A percentile compares a stretch with the other conserved stretches of the same genome.
Evolutionary conservation across 1,284 basidiomycete species (phyloP).

Genomic region (Malassezia brasiliensis): DNA sequence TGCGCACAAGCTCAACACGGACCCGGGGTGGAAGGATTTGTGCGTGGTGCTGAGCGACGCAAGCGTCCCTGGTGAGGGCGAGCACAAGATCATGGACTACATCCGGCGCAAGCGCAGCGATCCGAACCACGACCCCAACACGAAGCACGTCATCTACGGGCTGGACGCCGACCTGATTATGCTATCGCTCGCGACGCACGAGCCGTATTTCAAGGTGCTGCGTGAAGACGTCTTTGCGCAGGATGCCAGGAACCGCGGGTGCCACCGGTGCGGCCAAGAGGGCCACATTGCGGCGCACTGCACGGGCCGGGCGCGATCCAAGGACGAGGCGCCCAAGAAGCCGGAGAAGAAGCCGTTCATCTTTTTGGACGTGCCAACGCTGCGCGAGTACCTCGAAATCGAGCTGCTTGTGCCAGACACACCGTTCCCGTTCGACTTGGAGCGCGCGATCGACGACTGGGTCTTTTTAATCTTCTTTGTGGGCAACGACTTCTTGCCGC

Average conservation of each 20-base stretch:
- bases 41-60: constrained; percentile 94
- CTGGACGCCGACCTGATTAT: constrained; percentile 98
- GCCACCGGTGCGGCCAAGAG: constrained; percentile 82
- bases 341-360: constrained; percentile 83
- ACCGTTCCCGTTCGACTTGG: constrained; percentile 83
- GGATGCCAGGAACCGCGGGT: constrained; percentile 54
- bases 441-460: constrained; percentile 98
- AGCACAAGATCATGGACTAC: constrained; percentile 99
- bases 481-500: constrained; percentile 98
- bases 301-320: constrained; percentile 50
- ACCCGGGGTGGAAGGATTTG: constrained; percentile 76
- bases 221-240: constrained; percentile 95
- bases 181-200: constrained; percentile 94
- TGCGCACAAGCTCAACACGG: constrained; percentile 82
- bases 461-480: constrained; percentile 99
- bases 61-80: constrained; percentile 93
- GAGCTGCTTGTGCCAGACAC: constrained; percentile 73
- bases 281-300: constrained; percentile 92
- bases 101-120: constrained; percentile 82
- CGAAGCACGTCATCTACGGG: constrained; percentile 92
- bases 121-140: constrained; percentile 84
- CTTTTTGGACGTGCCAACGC: constrained; percentile 87
- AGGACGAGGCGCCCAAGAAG: constrained; percentile 14
- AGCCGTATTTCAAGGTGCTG: constrained; percentile 91
- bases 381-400: constrained; percentile 94